phyloP scores from a whole-genome alignment of 2,329 filamentous ascomycete species.

The Arachnomyces sp. region DNA sequence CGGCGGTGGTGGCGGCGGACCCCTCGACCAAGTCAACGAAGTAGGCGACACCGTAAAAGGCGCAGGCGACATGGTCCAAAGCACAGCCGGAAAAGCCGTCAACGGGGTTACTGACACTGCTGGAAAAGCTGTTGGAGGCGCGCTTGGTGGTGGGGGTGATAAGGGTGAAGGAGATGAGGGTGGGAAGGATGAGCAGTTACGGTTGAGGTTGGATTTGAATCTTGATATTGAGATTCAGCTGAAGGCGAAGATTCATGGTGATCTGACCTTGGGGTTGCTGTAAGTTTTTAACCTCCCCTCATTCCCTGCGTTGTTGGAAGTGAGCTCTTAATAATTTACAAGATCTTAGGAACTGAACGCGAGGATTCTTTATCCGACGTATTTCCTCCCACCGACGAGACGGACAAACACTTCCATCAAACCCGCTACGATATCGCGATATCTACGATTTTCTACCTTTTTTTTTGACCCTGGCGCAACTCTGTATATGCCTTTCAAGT shows the following conservation, averaged over 20 bases:
- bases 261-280: conserved; percentile 70
- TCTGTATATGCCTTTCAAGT: too few species aligned
- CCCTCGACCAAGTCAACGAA: conserved; percentile 50
- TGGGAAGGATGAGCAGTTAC: conserved; percentile 56
- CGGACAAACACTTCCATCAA: too few species aligned
- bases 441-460: too few species aligned
- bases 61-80: conserved; percentile 47
- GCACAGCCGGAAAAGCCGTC: conserved; percentile 40
- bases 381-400: too few species aligned
- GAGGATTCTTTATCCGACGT: neutral
- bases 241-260: conserved; percentile 78
- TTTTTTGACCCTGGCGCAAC: too few species aligned
- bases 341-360: neutral
- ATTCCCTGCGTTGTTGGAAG: neutral
- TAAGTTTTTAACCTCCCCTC: conserved; percentile 39
- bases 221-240: conserved; percentile 76
- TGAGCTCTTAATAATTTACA: neutral
- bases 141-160: conserved; percentile 26
- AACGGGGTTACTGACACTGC: conserved; percentile 30
- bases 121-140: conserved; percentile 35
- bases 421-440: too few species aligned
- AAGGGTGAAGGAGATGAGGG: conserved; percentile 34
- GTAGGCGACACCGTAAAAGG: conserved; percentile 40
- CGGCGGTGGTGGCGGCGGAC: conserved; percentile 36
- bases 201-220: conserved; percentile 66